Evolutionary conservation across 805 yeast species (phyloP), one percentile per base, ranked within the genome.

Genomic region (Candida yuanshanica): DNA sequence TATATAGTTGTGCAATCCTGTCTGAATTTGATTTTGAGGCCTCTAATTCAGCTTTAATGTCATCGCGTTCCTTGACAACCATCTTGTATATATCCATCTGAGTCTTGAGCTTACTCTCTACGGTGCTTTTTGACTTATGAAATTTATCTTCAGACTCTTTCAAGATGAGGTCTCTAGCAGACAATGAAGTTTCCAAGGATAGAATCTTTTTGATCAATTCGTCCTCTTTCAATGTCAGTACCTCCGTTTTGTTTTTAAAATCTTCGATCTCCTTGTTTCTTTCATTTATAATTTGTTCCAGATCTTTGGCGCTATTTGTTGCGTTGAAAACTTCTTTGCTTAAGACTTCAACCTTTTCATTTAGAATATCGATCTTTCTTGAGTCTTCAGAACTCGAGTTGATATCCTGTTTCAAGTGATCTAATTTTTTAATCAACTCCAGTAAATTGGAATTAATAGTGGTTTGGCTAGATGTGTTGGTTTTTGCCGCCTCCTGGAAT

Each of bases 41-140:
- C 53, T 39, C 46, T 36, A 47, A 21, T 8, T 44, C 62, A 54
- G 13, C 53, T 53, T 45, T 61, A 47, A 21, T 50, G n/a, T 43
- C 52, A 52, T 48, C 64, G 56, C 34, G 59, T 34, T 52, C 64
- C 56, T 44, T 50, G 7, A 47, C 44, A 1, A 63, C 48, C 14
- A 64, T 51, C 20, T 56, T 56, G 27, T 58, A 48, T 4, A 66
- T 54, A 20, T 64, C 66, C 16, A 49, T 50, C 45, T 66, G 70
- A 1, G 67, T 59, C 17, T 59, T 52, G 16, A 67, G 33, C 45
- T 66, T 64, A 34, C 60, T 57, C 20, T 67, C 66, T 35, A 53
- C 62, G n/a, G 50, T 54, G 4, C 56, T 48, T 29, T 53, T 50
- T 7, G 41, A 48, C 40, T 44, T 54, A 33, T 38, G 36, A 25